Base-by-base conservation (phyloP, 2,329 filamentous ascomycete genomes). In the Talaromyces sp. region DNA sequence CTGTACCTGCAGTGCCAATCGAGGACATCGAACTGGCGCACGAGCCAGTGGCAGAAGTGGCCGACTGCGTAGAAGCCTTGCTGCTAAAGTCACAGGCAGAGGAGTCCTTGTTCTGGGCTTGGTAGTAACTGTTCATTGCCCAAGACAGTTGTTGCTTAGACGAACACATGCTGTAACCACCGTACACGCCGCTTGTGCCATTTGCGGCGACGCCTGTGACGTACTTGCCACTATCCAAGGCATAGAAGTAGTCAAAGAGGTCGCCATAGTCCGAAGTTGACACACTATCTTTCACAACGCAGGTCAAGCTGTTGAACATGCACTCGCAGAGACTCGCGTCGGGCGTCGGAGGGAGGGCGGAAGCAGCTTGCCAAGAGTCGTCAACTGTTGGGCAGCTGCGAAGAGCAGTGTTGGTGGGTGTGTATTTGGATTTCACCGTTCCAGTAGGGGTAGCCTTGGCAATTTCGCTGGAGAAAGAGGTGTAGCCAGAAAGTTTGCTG, bases 301-400 rank as follows among this genome's bases (percentile, higher is more conserved):
- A 99, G 62, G 80, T 79, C 61, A 96, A 80, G 52, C 86, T 86
- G 65, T 85, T 80, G 75, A 85, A 84, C 91, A 96, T 96, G 85
- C 95, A 99, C 62, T 82, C 76, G 84, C 95, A 99, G 54, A 96
- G 87, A 52, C 85, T 72, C 53, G 85, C 72, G 79, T 98, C 91
- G 65, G 93, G 92, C 11, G 85, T 85, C 10, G 93, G 93, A 30
- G 95, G 95, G 36, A 99, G 90, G 62, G 82, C 81, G 33, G 65
- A 60, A 64, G 84, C 82, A 58, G 91, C 89, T 67, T 83, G 80
- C 93, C 95, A 99, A 71, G 79, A 80, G 42, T 76, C 67, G 68
- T 76, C 80, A 61, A 88, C 77, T 17, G 79, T 79, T 27, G 95
- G 95, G 85, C 95, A 99, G 54, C 83, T 73, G 60, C 81, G 81